phyloP scores from a whole-genome alignment of 371 early-diverging fungal species.

The Mucor plumbeus region DNA sequence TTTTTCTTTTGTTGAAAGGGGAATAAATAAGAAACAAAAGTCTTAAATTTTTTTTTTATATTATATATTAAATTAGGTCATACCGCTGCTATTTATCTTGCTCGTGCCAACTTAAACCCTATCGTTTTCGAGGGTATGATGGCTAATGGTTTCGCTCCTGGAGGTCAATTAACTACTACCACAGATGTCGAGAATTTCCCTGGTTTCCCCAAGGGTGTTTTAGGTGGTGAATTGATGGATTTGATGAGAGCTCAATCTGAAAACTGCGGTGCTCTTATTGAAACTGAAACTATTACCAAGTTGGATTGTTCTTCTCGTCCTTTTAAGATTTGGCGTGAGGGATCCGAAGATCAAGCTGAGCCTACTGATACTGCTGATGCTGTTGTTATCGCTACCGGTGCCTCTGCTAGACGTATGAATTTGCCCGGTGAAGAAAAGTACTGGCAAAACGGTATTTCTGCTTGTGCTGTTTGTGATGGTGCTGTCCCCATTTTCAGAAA shows the following conservation, averaged over 20 bases:
- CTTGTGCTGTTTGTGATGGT: constrained; percentile 99
- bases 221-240: constrained; percentile 84
- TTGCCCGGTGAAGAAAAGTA: constrained; percentile 62
- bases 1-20: neutral
- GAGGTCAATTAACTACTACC: constrained; percentile 92
- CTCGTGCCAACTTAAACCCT: constrained; percentile 92
- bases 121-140: constrained; percentile 97
- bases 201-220: constrained; percentile 84
- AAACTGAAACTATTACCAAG: constrained; percentile 90
- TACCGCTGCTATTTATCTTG: constrained; percentile 95
- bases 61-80: constrained; percentile 64
- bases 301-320: constrained; percentile 83
- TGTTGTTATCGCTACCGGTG: constrained; percentile 98
- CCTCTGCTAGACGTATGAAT: constrained; percentile 95
- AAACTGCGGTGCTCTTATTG: constrained; percentile 59
- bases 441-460: constrained; percentile 92
- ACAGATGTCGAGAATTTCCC: constrained; percentile 93
- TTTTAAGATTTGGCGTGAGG: constrained; percentile 93
- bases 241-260: constrained; percentile 52
- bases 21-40: neutral
- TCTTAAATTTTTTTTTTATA: neutral
- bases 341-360: constrained; percentile 66
- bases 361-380: constrained; percentile 80
- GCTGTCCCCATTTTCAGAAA: constrained; percentile 96
- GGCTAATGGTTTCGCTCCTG: constrained; percentile 88